Evolutionary conservation across 352 stramenopile species (phyloP).

Genomic region (Pythium insidiosum): DNA sequence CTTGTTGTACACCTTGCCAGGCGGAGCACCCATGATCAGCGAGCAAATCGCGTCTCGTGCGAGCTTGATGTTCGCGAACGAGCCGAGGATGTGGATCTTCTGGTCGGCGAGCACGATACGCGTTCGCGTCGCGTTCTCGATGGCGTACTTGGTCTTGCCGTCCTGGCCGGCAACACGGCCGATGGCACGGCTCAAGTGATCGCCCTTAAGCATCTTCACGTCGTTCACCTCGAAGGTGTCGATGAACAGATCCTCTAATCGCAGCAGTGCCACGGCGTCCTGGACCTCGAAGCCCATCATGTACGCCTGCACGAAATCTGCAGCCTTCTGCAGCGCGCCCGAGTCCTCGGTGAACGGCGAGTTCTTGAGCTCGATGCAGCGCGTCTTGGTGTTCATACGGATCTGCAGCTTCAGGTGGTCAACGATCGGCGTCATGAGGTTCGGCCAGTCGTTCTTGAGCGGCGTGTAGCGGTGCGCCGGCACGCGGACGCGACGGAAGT

Average conservation of each 20-base stretch:
- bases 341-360: constrained; percentile 91
- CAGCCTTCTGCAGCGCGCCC: constrained; percentile 94
- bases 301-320: constrained; percentile 98
- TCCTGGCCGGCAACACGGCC: constrained; percentile 97
- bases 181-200: constrained; percentile 98
- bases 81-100: constrained; percentile 98
- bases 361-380: constrained; percentile 97
- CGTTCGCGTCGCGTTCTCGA: constrained; percentile 99
- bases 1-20: constrained; percentile 99
- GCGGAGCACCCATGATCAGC: constrained; percentile 94
- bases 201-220: constrained; percentile 96
- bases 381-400: constrained; percentile 98
- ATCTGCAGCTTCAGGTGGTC: constrained; percentile 98
- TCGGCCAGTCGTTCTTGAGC: constrained; percentile 98
- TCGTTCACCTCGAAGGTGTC: constrained; percentile 99
- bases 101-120: constrained; percentile 98
- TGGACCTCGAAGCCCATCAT: constrained; percentile 99
- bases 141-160: constrained; percentile 98
- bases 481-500: constrained; percentile 95
- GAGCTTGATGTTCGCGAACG: constrained; percentile 98
- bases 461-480: constrained; percentile 97
- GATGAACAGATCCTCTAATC: constrained; percentile 98
- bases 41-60: constrained; percentile 89
- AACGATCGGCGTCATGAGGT: constrained; percentile 98
- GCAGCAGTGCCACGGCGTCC: constrained; percentile 95